Evolutionary conservation across 371 early-diverging fungal genomes (phyloP).

Genomic region (Smittium culicis): DNA sequence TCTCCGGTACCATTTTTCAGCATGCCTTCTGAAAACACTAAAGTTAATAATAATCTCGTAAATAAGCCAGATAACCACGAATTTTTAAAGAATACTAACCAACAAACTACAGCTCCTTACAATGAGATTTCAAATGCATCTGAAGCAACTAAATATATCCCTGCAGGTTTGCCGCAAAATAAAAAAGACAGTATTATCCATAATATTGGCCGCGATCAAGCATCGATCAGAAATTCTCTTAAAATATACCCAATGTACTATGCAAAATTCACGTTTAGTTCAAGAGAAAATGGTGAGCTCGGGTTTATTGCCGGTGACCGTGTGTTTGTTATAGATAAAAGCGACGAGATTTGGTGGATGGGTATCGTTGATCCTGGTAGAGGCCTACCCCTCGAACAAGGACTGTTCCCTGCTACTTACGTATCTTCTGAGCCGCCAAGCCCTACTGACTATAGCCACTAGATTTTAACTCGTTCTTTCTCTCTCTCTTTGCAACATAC

Average conservation of each 20-base stretch:
- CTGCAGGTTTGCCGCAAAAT: neutral
- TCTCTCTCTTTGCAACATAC: too few relatives aligned
- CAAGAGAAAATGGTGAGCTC: conserved; percentile 61
- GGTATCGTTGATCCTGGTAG: conserved; percentile 51
- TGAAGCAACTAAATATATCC: neutral
- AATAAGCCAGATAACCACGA: neutral
- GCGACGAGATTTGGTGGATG: conserved; percentile 77
- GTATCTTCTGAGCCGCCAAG: conserved; percentile 22
- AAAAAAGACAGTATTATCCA: neutral
- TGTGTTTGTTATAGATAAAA: conserved; percentile 58
- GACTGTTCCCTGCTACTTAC: conserved; percentile 68
- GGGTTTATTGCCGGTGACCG: conserved; percentile 58
- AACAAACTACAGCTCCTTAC: neutral
- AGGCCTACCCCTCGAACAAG: conserved; percentile 40
- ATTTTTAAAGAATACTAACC: neutral
- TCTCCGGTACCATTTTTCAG: neutral
- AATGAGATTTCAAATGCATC: neutral
- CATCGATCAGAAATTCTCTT: conserved; percentile 30
- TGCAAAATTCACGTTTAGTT: conserved; percentile 57
- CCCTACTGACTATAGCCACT: conserved; percentile 1
- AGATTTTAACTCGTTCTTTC: neutral
- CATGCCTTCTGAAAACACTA: neutral
- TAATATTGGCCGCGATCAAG: neutral
- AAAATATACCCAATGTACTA: conserved; percentile 40
- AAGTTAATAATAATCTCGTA: neutral